A percentile compares a stretch with the other conserved stretches of the same genome.
These are phyloP conservation scores for Coemansia sp. DNA, from an alignment of 371 early-diverging fungal genomes.

Conservation along the genomic window DNA sequence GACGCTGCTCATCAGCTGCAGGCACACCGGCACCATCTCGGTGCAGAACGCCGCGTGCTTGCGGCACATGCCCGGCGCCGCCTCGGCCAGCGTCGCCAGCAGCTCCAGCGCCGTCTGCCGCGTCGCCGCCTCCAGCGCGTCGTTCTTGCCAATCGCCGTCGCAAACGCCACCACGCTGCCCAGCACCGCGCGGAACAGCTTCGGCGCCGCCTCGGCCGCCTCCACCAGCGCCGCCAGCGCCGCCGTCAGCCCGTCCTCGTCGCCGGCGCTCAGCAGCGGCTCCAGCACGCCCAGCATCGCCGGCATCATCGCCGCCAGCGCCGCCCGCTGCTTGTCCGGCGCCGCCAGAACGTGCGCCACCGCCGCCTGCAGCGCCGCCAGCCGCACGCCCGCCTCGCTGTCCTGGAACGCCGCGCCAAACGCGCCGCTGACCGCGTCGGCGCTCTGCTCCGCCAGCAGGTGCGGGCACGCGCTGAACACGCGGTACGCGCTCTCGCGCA, in stretches of 20 bases:
- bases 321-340: conserved; percentile 51
- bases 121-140: conserved; percentile 67
- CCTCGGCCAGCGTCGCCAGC: conserved; percentile 84
- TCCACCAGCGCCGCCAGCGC: conserved; percentile 82
- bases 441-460: conserved; percentile 70
- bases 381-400: conserved; percentile 65
- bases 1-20: conserved; percentile 92
- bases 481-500: conserved; percentile 85
- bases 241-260: conserved; percentile 74
- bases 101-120: conserved; percentile 90
- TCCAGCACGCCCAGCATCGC: conserved; percentile 75
- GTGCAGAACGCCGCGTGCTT: conserved; percentile 76
- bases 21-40: conserved; percentile 75
- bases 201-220: conserved; percentile 78
- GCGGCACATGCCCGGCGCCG: conserved; percentile 80
- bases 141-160: conserved; percentile 74
- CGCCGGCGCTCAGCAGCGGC: conserved; percentile 60
- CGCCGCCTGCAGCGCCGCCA: conserved; percentile 84
- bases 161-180: conserved; percentile 72
- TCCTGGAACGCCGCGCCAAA: conserved; percentile 76
- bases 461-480: conserved; percentile 82
- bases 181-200: conserved; percentile 76
- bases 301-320: conserved; percentile 72
- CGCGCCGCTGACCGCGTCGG: conserved; percentile 65
- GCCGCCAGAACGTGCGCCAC: conserved; percentile 78